Conservation (phyloP, 345 rosid genomes). For the Chamaenerion angustifolium region DNA sequence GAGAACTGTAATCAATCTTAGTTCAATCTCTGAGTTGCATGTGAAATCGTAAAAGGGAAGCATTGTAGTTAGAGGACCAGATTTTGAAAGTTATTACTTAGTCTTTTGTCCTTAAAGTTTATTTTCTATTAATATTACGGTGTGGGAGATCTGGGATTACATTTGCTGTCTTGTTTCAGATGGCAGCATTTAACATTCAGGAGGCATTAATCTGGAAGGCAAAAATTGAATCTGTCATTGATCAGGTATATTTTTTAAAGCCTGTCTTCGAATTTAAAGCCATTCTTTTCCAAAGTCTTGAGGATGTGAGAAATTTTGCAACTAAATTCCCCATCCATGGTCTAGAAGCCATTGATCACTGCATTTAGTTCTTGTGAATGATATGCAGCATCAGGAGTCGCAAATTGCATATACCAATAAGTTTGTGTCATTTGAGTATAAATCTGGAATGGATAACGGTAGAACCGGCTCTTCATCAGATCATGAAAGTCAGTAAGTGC, state of each 20-base stretch:
- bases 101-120: not conserved
- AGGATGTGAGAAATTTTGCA: no score
- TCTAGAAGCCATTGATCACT: not conserved
- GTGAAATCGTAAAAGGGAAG: no score
- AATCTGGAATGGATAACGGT: constrained; percentile 84
- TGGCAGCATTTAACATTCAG: constrained; percentile 99
- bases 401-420: constrained; percentile 67
- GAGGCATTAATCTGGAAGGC: constrained; percentile 92
- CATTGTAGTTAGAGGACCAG: no score
- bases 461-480: constrained; percentile 93
- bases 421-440: constrained; percentile 84
- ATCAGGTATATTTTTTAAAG: constrained; percentile 48
- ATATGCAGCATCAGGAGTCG: constrained; percentile 81
- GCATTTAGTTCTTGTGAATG: not conserved
- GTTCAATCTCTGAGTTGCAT: no score
- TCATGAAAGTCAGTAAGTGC: constrained; percentile 95
- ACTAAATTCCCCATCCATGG: not conserved
- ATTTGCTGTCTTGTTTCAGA: constrained; percentile 27
- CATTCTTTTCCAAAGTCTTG: not conserved
- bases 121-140: not conserved
- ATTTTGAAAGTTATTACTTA: no score
- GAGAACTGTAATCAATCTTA: no score
- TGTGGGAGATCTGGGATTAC: not conserved
- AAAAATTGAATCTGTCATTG: constrained; percentile 75
- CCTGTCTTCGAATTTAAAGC: not conserved